Evolutionary conservation across 257 asterid species (phyloP).

Genomic region (Scutellaria baicalensis): DNA sequence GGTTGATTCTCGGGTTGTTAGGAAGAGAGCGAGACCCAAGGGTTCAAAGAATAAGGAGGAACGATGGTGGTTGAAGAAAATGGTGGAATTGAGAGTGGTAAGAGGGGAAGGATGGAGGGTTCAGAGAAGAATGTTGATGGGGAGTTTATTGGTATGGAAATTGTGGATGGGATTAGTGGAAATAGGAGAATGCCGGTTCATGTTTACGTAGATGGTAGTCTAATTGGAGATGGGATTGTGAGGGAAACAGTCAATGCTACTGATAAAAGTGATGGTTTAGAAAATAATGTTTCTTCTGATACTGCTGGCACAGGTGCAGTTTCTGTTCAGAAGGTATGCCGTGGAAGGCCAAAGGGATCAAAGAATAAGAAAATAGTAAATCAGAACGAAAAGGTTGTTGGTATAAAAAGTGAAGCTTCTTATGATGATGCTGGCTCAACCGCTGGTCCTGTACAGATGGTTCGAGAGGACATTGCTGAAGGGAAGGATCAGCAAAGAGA

Average conservation of each 20-base stretch:
- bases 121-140: conserved; percentile 8
- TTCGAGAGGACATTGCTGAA: conserved; percentile 1
- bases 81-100: not conserved
- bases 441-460: not conserved
- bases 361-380: conserved; percentile 4
- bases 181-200: not conserved
- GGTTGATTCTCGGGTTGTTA: conserved; percentile 6
- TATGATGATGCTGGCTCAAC: not conserved
- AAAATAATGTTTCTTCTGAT: not conserved
- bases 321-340: not conserved
- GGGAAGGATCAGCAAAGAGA: not conserved
- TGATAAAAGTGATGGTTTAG: not conserved
- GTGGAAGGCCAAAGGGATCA: conserved; percentile 14
- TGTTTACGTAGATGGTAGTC: not conserved
- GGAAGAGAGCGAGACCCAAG: conserved; percentile 29
- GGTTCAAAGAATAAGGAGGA: conserved; percentile 22
- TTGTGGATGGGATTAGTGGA: not conserved
- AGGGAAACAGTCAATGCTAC: not conserved
- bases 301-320: not conserved
- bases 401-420: not conserved
- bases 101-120: conserved; percentile 30
- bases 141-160: conserved; percentile 3
- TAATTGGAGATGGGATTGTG: not conserved
- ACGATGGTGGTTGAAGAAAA: not conserved
- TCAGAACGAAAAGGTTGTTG: not conserved